Conservation (phyloP, 306 rosid species). For the Ochetophila trinervis region DNA sequence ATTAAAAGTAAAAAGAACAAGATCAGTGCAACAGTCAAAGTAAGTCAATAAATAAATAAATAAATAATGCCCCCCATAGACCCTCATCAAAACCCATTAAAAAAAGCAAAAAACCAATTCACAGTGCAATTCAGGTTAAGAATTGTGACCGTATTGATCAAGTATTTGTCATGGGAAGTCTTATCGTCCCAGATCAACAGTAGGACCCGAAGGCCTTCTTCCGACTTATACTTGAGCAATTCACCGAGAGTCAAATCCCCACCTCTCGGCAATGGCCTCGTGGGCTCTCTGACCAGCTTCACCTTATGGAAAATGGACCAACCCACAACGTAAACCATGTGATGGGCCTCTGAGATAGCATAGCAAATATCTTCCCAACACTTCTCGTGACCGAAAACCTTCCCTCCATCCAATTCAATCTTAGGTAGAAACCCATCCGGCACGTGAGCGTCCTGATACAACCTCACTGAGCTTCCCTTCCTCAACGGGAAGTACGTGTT, state of each 20-base stretch:
- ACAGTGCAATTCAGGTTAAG: not conserved
- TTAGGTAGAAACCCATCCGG: constrained; percentile 36
- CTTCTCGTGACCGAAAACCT: constrained; percentile 44
- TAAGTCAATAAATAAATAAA: no score
- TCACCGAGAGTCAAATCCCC: constrained; percentile 86
- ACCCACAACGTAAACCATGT: constrained; percentile 71
- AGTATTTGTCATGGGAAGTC: constrained; percentile 67
- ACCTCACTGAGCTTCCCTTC: constrained; percentile 57
- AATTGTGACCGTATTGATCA: constrained; percentile 56
- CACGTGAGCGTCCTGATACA: constrained; percentile 89
- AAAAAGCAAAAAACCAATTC: not conserved
- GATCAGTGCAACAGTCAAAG: no score
- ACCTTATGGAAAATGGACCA: constrained; percentile 86
- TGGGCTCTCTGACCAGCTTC: constrained; percentile 67
- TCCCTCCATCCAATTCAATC: constrained; percentile 55
- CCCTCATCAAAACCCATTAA: not conserved
- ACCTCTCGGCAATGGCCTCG: constrained; percentile 56
- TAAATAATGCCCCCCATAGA: not conserved
- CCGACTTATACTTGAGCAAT: constrained; percentile 81
- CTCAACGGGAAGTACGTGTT: constrained; percentile 79
- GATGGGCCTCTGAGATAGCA: constrained; percentile 90
- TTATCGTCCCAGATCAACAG: constrained; percentile 91
- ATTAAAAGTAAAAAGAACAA: no score
- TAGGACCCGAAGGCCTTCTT: constrained; percentile 85
- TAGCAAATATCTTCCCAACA: constrained; percentile 96